Evolutionary conservation across 2,329 filamentous ascomycete genomes (phyloP).

Genomic region (Colletotrichum chlorophyti): DNA sequence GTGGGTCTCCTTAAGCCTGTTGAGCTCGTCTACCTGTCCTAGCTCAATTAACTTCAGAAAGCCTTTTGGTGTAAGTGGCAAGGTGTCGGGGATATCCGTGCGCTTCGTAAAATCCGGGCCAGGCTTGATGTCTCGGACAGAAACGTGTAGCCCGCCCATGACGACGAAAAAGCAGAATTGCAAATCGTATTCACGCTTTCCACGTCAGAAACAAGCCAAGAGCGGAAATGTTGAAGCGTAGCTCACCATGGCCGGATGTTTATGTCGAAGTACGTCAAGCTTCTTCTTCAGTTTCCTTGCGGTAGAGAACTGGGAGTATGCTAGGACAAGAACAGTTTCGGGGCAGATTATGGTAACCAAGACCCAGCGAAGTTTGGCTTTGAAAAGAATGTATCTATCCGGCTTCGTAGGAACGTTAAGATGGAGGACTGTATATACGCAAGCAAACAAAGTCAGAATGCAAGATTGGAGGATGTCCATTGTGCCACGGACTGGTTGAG

Average conservation of each 20-base stretch:
- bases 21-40: background rate
- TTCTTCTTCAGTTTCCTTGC: no score
- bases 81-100: no score
- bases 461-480: constrained; percentile 42
- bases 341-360: constrained; percentile 38
- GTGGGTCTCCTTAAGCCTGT: background rate
- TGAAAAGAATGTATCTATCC: constrained; percentile 10
- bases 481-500: constrained; percentile 37
- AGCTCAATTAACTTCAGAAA: constrained; percentile 15
- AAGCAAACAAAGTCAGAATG: constrained; percentile 40
- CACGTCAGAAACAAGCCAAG: fast-evolving
- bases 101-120: constrained; percentile 12
- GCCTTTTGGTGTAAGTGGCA: constrained; percentile 3
- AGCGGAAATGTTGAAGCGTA: no score
- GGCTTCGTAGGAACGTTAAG: constrained; percentile 40
- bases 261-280: no score
- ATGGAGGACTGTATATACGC: constrained; percentile 45
- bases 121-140: background rate
- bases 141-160: constrained; percentile 38
- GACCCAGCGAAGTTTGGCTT: constrained; percentile 37
- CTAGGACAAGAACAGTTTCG: constrained; percentile 38
- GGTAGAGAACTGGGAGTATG: no score
- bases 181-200: constrained; percentile 20
- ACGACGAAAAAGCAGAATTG: constrained; percentile 38
- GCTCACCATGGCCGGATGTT: no score